These are phyloP conservation scores for Onygenales sp. DNA, from an alignment of 2,329 filamentous ascomycete genomes.

Conservation along the genomic window DNA sequence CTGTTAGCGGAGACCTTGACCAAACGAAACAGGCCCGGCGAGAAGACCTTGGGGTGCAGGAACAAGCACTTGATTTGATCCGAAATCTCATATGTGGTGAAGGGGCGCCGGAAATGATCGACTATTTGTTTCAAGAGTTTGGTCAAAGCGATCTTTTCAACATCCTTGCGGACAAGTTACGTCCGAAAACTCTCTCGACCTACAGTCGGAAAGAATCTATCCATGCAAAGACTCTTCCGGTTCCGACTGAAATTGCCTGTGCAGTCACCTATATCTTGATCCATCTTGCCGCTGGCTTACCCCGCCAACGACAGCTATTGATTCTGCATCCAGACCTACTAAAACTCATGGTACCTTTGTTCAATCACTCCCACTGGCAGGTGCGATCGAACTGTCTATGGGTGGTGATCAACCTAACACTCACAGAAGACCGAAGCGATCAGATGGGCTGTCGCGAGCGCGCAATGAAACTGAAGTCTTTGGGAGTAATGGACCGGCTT, in stretches of 20 bases:
- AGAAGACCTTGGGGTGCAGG: conserved; percentile 77
- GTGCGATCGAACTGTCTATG: conserved; percentile 74
- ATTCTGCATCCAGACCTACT: conserved; percentile 70
- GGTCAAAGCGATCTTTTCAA: conserved; percentile 71
- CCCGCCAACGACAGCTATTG: conserved; percentile 67
- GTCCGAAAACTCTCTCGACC: conserved; percentile 34
- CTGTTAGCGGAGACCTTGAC: conserved; percentile 58
- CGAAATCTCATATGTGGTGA: conserved; percentile 73
- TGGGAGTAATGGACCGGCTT: conserved; percentile 63
- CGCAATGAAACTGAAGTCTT: conserved; percentile 56
- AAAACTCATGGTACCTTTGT: conserved; percentile 61
- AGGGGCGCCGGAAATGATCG: conserved; percentile 62
- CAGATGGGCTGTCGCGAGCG: conserved; percentile 55
- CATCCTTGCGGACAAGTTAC: conserved; percentile 69
- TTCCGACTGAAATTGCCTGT: conserved; percentile 57
- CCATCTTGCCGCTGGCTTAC: conserved; percentile 75
- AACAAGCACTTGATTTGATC: conserved; percentile 82
- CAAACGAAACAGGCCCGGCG: conserved; percentile 58
- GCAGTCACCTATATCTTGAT: conserved; percentile 74
- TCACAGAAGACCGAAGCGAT: conserved; percentile 66
- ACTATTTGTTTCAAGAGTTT: conserved; percentile 67
- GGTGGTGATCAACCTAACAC: conserved; percentile 77
- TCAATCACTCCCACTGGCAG: conserved; percentile 60
- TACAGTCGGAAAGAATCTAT: conserved; percentile 13
- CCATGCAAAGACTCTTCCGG: conserved; percentile 19